These are phyloP conservation scores for Corniculantispora saksenae DNA, from an alignment of 2,329 filamentous ascomycete species.

Conservation along the genomic window DNA sequence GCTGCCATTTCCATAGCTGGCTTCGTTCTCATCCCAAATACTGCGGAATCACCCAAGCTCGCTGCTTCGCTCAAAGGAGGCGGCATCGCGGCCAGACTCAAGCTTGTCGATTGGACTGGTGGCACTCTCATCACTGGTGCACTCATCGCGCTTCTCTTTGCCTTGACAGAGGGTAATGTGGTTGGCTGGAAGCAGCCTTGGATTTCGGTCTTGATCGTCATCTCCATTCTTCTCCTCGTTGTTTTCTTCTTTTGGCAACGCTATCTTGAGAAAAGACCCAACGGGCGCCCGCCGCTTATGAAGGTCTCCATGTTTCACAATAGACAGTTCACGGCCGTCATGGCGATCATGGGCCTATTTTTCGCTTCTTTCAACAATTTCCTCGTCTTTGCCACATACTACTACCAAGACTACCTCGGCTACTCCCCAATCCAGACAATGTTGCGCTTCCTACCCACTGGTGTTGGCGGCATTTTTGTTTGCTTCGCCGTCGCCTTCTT, in stretches of 20 bases:
- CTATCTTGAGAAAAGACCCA: constrained; percentile 34
- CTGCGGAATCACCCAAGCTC: not conserved
- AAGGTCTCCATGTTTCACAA: constrained; percentile 66
- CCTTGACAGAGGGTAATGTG: constrained; percentile 68
- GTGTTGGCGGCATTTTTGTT: constrained; percentile 59
- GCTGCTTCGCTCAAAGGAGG: constrained; percentile 12
- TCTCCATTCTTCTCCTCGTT: constrained; percentile 56
- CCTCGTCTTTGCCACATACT: constrained; percentile 68
- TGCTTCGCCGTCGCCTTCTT: constrained; percentile 57
- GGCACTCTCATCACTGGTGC: constrained; percentile 63
- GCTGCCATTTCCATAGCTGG: constrained; percentile 57
- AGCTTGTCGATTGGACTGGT: constrained; percentile 66
- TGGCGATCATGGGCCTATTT: constrained; percentile 66
- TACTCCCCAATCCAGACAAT: constrained; percentile 65
- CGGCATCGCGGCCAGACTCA: constrained; percentile 36
- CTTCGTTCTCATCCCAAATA: constrained; percentile 58
- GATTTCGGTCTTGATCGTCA: constrained; percentile 60
- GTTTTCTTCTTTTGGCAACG: constrained; percentile 63
- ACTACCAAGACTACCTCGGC: constrained; percentile 67
- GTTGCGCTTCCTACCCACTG: constrained; percentile 67
- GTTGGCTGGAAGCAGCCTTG: constrained; percentile 67
- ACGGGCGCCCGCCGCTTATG: constrained; percentile 57
- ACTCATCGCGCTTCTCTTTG: constrained; percentile 64
- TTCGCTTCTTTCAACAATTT: constrained; percentile 70
- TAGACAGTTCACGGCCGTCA: constrained; percentile 60